phyloP scores from a whole-genome alignment of 495 filamentous ascomycete genomes.

The Penicillium diatomitis region DNA sequence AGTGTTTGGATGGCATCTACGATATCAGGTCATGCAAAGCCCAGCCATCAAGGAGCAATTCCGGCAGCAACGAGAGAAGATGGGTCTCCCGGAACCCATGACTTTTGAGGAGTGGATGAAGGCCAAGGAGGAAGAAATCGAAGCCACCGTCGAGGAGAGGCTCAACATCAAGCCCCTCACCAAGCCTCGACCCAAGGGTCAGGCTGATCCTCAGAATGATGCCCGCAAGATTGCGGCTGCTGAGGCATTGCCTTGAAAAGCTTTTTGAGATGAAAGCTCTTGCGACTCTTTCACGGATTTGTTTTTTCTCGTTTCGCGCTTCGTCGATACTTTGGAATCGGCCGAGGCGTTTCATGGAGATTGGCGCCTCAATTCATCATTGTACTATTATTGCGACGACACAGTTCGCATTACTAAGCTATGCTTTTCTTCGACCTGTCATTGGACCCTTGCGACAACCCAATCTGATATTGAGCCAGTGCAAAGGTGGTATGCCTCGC shows the following conservation, averaged over 20 bases:
- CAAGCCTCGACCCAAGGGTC: conserved; percentile 27
- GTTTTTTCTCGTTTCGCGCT: too few relatives aligned
- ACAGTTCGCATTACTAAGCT: conserved; percentile 10
- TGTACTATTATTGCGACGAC: conserved; percentile 26
- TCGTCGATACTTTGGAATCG: conserved; percentile 1
- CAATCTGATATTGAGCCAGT: neutral
- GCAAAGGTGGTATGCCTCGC: conserved; percentile 3
- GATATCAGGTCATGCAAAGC: conserved; percentile 80
- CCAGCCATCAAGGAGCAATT: conserved; percentile 51
- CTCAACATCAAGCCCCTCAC: conserved; percentile 31
- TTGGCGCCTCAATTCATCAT: conserved; percentile 18
- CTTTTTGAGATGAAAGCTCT: neutral
- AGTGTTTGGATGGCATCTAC: conserved; percentile 74
- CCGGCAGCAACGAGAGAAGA: conserved; percentile 39
- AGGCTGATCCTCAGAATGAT: conserved; percentile 15
- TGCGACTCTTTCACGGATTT: too few relatives aligned
- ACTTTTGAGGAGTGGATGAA: conserved; percentile 34
- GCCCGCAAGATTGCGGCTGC: conserved; percentile 1
- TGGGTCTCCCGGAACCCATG: conserved; percentile 37
- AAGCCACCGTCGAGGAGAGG: conserved; percentile 22
- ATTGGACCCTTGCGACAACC: neutral
- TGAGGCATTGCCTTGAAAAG: neutral
- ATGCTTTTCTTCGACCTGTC: conserved; percentile 5
- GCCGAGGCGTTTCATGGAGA: conserved; percentile 5
- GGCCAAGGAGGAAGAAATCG: conserved; percentile 27